Evolutionary conservation across 805 yeast genomes (phyloP).

Genomic region (Yamadazyma takamatsuzukensis): DNA sequence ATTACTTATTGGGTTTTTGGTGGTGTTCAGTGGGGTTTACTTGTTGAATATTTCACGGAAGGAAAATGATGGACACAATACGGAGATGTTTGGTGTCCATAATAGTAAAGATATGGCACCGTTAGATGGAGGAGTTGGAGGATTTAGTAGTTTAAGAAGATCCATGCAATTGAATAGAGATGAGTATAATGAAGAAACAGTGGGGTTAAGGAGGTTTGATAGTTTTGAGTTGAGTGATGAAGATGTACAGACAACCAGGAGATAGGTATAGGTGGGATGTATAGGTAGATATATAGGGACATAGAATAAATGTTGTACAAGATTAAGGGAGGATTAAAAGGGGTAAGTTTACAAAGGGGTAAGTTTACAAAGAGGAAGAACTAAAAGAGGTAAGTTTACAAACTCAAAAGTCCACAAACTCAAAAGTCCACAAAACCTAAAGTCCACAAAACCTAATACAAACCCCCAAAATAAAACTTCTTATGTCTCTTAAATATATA

Average conservation of each 20-base stretch:
- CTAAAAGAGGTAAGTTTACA: too few species aligned
- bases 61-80: constrained; percentile 47
- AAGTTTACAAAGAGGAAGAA: too few species aligned
- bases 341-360: too few species aligned
- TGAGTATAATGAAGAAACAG: constrained; percentile 41
- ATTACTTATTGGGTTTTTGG: constrained; percentile 77
- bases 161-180: constrained; percentile 63
- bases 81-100: constrained; percentile 63
- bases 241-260: constrained; percentile 8
- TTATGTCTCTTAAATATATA: too few species aligned
- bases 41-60: constrained; percentile 74
- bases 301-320: too few species aligned
- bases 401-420: too few species aligned
- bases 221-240: constrained; percentile 54
- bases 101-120: constrained; percentile 53
- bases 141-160: constrained; percentile 66
- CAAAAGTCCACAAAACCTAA: too few species aligned
- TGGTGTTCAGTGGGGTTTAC: constrained; percentile 85
- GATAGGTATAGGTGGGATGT: too few species aligned
- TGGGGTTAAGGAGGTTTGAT: constrained; percentile 58
- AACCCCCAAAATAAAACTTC: too few species aligned
- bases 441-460: too few species aligned
- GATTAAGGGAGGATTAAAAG: too few species aligned
- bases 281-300: too few species aligned
- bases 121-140: constrained; percentile 78